phyloP scores from a whole-genome alignment of 208 protist genomes.

The Phytomonas serpens region DNA sequence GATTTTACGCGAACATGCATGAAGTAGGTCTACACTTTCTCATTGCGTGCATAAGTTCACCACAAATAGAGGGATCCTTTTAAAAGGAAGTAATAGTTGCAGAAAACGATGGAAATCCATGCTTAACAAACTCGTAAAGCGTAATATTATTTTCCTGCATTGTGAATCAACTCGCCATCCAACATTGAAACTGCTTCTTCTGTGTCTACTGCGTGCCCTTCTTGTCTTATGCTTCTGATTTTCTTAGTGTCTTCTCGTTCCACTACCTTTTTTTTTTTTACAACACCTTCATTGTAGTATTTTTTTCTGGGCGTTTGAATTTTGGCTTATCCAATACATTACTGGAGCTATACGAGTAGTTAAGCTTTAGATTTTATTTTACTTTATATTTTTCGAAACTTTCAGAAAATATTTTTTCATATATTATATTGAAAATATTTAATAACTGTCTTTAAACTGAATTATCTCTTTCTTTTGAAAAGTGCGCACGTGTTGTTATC shows the following conservation, averaged over 20 bases:
- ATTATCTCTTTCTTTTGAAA: conserved; percentile 7
- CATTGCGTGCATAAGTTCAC: not conserved
- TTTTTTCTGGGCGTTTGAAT: not conserved
- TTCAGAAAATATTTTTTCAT: not conserved
- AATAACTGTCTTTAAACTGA: conserved; percentile 1
- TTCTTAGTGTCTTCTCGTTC: not conserved
- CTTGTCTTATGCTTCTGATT: not conserved
- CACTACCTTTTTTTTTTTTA: not conserved
- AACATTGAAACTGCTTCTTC: not conserved
- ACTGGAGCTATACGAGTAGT: not conserved
- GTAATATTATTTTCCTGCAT: not conserved
- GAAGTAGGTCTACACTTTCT: not conserved
- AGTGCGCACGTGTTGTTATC: conserved; percentile 5
- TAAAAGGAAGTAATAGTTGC: not conserved
- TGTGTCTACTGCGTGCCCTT: not conserved
- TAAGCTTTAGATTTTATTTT: not conserved
- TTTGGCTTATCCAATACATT: not conserved
- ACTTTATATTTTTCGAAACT: not conserved
- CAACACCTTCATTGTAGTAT: not conserved
- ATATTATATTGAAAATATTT: not conserved
- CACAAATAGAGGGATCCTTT: not conserved
- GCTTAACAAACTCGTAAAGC: not conserved
- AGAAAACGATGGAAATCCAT: not conserved
- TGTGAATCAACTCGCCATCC: not conserved
- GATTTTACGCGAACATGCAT: not conserved